Evolutionary conservation across 1,284 basidiomycete species (phyloP).

Genomic region (Tranzscheliella williamsii): DNA sequence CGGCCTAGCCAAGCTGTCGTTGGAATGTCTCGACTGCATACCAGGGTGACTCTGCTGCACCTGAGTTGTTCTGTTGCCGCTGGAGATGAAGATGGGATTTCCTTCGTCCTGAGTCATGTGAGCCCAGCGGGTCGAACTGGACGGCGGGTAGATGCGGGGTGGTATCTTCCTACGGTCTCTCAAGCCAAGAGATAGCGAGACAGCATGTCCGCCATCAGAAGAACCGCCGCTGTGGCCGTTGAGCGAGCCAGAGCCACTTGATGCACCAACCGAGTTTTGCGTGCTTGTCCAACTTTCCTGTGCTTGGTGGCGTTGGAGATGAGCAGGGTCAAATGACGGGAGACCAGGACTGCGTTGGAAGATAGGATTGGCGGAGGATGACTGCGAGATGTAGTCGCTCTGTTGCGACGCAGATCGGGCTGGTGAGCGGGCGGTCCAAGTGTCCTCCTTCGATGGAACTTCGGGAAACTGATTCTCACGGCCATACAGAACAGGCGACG

Average conservation of each 20-base stretch:
- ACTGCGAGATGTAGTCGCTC: slow-evolving; percentile 5
- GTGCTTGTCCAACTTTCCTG: slow-evolving; percentile 33
- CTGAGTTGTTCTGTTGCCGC: neutral
- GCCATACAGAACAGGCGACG: slow-evolving; percentile 7
- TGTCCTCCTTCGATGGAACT: slow-evolving; percentile 14
- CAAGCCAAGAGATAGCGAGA: slow-evolving; percentile 15
- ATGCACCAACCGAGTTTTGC: neutral
- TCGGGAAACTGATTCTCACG: slow-evolving; percentile 13
- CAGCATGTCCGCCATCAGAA: slow-evolving; percentile 15
- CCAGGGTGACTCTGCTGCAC: neutral
- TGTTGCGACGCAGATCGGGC: slow-evolving; percentile 12
- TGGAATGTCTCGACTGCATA: slow-evolving; percentile 16
- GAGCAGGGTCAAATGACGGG: slow-evolving; percentile 13
- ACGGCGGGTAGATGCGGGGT: slow-evolving; percentile 47
- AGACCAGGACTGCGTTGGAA: slow-evolving; percentile 1
- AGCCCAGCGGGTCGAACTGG: slow-evolving; percentile 26
- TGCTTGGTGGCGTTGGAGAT: slow-evolving; percentile 10
- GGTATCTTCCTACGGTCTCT: slow-evolving; percentile 43
- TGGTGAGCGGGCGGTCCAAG: slow-evolving; percentile 17
- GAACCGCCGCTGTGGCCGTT: slow-evolving; percentile 2
- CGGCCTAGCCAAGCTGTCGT: slow-evolving; percentile 15
- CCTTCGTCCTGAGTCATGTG: slow-evolving; percentile 18
- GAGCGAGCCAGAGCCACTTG: neutral
- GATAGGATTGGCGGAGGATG: neutral
- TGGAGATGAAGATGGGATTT: neutral